Evolutionary conservation across 495 filamentous ascomycete genomes (phyloP).

Genomic region (Cercophora newfieldiana): DNA sequence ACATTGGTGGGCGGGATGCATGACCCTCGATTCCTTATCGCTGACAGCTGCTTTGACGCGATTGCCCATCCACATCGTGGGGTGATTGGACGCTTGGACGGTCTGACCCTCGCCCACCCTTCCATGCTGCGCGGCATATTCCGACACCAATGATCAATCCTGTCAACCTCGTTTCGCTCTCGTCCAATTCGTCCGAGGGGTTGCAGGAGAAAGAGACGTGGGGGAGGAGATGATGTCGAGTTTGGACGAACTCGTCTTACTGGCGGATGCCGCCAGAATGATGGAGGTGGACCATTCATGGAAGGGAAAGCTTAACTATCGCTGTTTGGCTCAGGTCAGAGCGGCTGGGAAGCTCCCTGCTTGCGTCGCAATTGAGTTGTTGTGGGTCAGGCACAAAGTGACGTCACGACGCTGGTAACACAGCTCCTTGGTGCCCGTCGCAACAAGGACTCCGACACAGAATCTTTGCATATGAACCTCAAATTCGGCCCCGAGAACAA

Average conservation of each 20-base stretch:
- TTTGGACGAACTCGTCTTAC: background rate
- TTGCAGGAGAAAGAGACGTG: background rate
- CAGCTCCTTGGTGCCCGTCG: background rate
- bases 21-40: slow-evolving; percentile 14
- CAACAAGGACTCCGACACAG: background rate
- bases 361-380: background rate
- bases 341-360: slow-evolving; percentile 5
- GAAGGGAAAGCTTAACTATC: background rate
- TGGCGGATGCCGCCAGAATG: background rate
- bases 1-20: background rate
- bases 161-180: background rate
- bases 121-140: background rate
- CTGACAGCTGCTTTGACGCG: slow-evolving; percentile 11
- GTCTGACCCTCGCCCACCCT: background rate
- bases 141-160: background rate
- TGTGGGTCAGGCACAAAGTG: slow-evolving; percentile 9
- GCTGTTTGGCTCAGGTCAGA: background rate
- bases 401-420: background rate
- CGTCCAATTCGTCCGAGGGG: background rate
- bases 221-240: background rate
- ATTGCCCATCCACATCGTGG: slow-evolving; percentile 1
- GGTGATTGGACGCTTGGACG: slow-evolving; percentile 2
- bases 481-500: background rate
- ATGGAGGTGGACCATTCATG: background rate
- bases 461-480: background rate